A percentile compares a stretch with the other conserved stretches of the same genome.
phyloP scores from a whole-genome alignment of 768 basidiomycete species.

The Inosperma sp. region DNA sequence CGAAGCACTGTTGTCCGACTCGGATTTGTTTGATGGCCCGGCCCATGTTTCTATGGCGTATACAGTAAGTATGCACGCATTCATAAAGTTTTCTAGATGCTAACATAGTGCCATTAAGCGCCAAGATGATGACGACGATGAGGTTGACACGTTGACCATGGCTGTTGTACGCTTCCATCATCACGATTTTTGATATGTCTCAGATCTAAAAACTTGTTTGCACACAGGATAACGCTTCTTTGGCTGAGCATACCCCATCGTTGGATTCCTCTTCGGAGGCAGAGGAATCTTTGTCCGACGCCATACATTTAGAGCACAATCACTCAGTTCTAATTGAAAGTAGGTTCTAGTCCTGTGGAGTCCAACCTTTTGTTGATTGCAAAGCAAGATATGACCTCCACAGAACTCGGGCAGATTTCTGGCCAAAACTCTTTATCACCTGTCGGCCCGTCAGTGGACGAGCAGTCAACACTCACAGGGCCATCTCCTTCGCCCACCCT shows the following conservation, averaged over 20 bases:
- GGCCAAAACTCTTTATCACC: background rate
- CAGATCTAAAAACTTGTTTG: too few relatives aligned
- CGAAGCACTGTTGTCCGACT: background rate
- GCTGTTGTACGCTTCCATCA: too few relatives aligned
- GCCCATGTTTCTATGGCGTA: too few relatives aligned
- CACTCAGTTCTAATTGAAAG: background rate
- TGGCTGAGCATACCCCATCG: background rate
- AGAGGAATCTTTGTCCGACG: background rate
- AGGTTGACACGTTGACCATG: too few relatives aligned
- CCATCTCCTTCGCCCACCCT: too few relatives aligned
- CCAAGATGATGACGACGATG: too few relatives aligned
- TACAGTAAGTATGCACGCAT: too few relatives aligned
- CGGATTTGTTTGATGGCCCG: too few relatives aligned
- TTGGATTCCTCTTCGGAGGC: background rate
- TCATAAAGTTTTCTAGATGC: too few relatives aligned
- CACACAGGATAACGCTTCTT: too few relatives aligned
- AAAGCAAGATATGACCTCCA: background rate
- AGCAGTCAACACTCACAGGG: background rate
- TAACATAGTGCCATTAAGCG: too few relatives aligned
- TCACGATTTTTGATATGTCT: too few relatives aligned
- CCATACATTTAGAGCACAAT: background rate
- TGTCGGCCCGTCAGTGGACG: background rate
- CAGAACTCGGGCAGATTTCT: background rate
- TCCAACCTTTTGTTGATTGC: background rate
- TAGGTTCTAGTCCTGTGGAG: background rate